Evolutionary conservation across 805 yeast genomes (phyloP).

Genomic region (Candida insectorum): DNA sequence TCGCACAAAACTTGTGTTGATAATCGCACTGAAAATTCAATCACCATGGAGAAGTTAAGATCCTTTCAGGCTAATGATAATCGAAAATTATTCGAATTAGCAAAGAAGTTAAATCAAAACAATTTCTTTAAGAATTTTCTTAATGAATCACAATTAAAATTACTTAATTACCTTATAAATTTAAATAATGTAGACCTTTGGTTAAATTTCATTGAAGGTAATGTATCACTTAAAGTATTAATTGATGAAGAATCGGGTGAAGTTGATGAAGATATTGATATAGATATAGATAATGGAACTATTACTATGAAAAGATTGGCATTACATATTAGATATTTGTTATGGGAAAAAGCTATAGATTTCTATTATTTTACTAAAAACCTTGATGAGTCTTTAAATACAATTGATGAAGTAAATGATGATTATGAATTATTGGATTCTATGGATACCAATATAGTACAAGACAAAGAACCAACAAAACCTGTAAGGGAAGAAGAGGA

Average conservation of each 20-base stretch:
- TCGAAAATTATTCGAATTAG: constrained; percentile 29
- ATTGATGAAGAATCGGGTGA: constrained; percentile 4
- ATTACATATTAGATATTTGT: constrained; percentile 59
- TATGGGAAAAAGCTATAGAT: constrained; percentile 72
- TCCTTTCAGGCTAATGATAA: constrained; percentile 35
- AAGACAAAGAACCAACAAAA: constrained; percentile 4
- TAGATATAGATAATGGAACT: constrained; percentile 42
- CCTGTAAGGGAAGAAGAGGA: constrained; percentile 31
- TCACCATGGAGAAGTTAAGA: constrained; percentile 33
- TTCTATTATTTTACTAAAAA: constrained; percentile 29
- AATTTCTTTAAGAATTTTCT: constrained; percentile 35
- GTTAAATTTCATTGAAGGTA: constrained; percentile 38
- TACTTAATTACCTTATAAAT: constrained; percentile 26
- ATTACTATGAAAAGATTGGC: constrained; percentile 42
- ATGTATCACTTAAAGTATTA: constrained; percentile 18
- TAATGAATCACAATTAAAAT: constrained; percentile 31
- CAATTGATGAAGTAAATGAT: constrained; percentile 29
- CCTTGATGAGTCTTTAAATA: constrained; percentile 16
- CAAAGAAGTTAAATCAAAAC: constrained; percentile 27
- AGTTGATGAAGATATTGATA: constrained; percentile 28
- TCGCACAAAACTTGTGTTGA: no score
- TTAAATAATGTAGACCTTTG: constrained; percentile 30
- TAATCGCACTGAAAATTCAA: no score
- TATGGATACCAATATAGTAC: constrained; percentile 17
- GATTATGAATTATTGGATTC: constrained; percentile 34